These are phyloP conservation scores for Mycena filopes DNA, from an alignment of 768 basidiomycete genomes.

Conservation along the genomic window DNA sequence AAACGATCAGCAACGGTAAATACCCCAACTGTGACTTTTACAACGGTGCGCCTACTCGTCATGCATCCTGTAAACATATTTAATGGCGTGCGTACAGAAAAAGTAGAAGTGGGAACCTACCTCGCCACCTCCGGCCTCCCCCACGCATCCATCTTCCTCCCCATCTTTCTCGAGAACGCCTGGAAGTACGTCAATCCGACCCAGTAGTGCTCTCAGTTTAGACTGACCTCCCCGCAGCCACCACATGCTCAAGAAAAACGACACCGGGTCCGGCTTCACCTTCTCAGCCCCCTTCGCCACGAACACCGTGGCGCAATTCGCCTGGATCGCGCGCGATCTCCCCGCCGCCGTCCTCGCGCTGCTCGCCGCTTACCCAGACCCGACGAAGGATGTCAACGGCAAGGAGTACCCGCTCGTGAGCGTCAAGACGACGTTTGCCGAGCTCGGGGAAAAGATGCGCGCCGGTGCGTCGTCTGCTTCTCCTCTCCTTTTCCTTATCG, in stretches of 20 bases:
- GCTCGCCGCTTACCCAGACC: background rate
- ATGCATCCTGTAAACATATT: background rate
- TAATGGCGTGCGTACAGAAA: background rate
- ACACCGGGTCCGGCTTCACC: background rate
- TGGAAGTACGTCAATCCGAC: background rate
- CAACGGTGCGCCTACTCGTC: too few relatives aligned
- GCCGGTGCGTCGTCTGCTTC: background rate
- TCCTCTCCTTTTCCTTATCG: too few relatives aligned
- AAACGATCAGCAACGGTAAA: too few relatives aligned
- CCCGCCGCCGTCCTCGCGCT: background rate
- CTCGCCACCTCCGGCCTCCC: background rate
- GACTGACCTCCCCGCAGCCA: background rate
- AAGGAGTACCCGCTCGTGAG: conserved; percentile 6
- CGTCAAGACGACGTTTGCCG: background rate
- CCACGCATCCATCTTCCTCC: background rate
- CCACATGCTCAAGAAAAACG: background rate
- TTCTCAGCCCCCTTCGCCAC: background rate
- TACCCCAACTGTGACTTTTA: too few relatives aligned
- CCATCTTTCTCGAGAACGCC: background rate
- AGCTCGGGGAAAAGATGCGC: background rate
- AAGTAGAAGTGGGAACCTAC: background rate
- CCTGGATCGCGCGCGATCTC: background rate
- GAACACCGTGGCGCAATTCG: background rate
- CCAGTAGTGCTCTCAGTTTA: too few relatives aligned
- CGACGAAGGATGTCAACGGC: background rate